Conservation (phyloP, 164 flowering plant genomes). For the Vitis rotundifolia region DNA sequence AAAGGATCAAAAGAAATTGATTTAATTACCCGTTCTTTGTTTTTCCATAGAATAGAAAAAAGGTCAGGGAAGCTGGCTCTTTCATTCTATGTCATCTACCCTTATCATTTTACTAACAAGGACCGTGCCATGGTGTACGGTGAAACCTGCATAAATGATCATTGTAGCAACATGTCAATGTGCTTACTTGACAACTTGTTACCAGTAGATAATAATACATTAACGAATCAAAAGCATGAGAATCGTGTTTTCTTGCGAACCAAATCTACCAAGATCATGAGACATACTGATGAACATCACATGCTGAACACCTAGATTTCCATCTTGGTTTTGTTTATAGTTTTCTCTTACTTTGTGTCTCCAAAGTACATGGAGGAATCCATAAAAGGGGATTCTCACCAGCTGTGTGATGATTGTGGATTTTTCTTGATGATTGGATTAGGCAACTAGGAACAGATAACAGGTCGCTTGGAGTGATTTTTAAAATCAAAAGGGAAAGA, state of each 20-base stretch:
- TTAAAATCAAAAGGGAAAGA: not conserved
- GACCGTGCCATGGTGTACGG: too few species aligned
- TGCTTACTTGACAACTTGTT: too few species aligned
- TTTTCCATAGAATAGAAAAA: too few species aligned
- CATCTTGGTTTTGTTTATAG: not conserved
- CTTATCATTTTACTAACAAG: too few species aligned
- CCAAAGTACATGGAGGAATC: slow-evolving; percentile 1
- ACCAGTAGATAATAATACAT: too few species aligned
- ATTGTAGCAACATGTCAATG: too few species aligned
- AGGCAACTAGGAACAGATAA: not conserved
- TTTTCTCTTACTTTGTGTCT: not conserved
- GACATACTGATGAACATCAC: not conserved
- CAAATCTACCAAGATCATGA: not conserved
- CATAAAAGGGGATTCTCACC: slow-evolving; percentile 10
- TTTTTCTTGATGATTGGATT: slow-evolving; percentile 7
- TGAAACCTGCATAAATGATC: too few species aligned
- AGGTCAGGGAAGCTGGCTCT: too few species aligned
- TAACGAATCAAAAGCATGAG: not conserved
- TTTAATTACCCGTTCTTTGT: too few species aligned
- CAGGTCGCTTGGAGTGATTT: not conserved
- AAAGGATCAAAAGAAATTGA: too few species aligned
- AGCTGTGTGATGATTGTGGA: slow-evolving; percentile 13
- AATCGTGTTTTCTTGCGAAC: not conserved
- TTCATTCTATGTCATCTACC: too few species aligned
- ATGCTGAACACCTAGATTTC: slow-evolving; percentile 4